These are phyloP conservation scores for Grammothele lineata DNA, from an alignment of 768 basidiomycete genomes.

Conservation along the genomic window DNA sequence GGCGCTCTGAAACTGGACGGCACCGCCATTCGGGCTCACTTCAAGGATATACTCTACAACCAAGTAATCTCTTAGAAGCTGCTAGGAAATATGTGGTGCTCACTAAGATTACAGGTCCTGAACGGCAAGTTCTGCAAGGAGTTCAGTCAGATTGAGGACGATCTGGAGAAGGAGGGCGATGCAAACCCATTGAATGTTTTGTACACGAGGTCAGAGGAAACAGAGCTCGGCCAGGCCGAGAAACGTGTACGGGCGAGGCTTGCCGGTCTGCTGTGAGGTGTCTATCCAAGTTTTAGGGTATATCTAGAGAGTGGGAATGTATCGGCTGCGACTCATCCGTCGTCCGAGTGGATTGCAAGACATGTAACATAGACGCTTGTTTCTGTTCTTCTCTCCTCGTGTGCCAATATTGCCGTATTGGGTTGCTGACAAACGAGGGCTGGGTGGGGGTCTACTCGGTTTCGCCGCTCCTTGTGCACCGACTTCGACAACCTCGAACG, in stretches of 20 bases:
- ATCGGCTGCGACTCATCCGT: no score
- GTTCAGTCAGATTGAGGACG: slow-evolving; percentile 52
- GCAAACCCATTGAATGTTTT: slow-evolving; percentile 52
- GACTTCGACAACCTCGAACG: no score
- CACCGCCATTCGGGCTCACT: slow-evolving; percentile 43
- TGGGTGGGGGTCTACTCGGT: no score
- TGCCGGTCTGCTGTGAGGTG: slow-evolving; percentile 34
- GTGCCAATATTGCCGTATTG: no score
- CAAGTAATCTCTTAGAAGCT: slow-evolving; percentile 31
- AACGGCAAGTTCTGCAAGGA: slow-evolving; percentile 55
- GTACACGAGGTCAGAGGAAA: slow-evolving; percentile 46
- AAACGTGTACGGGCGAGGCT: slow-evolving; percentile 50
- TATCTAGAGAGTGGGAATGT: no score
- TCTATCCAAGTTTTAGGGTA: no score
- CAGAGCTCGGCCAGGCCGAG: slow-evolving; percentile 55
- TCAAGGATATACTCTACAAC: slow-evolving; percentile 54
- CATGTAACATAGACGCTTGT: background rate
- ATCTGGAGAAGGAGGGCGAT: slow-evolving; percentile 51
- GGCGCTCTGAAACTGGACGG: slow-evolving; percentile 57
- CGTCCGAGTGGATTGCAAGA: no score
- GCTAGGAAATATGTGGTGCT: no score
- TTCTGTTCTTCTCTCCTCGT: background rate
- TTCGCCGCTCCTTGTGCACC: no score
- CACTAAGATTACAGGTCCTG: slow-evolving; percentile 49
- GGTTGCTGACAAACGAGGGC: no score